Base-by-base conservation (phyloP, 331 rosid species). In the Ulmus americana region DNA sequence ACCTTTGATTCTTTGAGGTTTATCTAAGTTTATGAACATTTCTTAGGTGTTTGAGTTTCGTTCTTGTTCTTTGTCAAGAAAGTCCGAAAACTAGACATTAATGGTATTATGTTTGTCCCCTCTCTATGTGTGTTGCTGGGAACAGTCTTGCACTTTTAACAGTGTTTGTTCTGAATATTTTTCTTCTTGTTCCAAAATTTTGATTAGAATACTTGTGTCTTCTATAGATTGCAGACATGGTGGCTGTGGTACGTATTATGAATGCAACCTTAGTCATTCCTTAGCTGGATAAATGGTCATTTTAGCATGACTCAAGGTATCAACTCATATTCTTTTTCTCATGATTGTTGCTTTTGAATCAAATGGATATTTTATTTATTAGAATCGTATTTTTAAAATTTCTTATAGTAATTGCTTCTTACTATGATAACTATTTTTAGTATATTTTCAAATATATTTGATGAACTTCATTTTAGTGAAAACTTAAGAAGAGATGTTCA, bases 251-350 rank as follows among this genome's bases (percentile, higher is more conserved):
- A 50, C 87, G 65, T 68, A 82, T 88, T 54, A 82, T 90, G 95
- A 88, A 90, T 77, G 95, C 95, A 52, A 90, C 95, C 63, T 80
- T 91, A 55, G 95, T 91, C 74, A 81, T 91, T 69, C 97, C 97
- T 56, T 95, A 82, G 76, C 76, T 91, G 70, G 97, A 91, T 74
- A 91, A 81, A 55, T 87, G 91, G 53, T 91, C 97, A 50, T 91
- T 91, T 77, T 91, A 96, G 97, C 84, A 84, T 77, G 96, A 91
- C 66, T 79, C 95, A 1, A 88, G 97, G 95, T 91, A 82, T 43
- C 22, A 41, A 6, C 63, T 54, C 4, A 54, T 14, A 53, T 57
- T 57, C 50, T n/a, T 28, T 11, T 14, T 59, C 61, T 63, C 62
- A 43, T 54, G 12, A 46, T 15, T 68, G 68, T 43, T 61, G 61